A percentile compares a stretch with the other conserved stretches of the same genome.
Conservation (phyloP, 352 stramenopile species). For the Pythium rishiriense region DNA sequence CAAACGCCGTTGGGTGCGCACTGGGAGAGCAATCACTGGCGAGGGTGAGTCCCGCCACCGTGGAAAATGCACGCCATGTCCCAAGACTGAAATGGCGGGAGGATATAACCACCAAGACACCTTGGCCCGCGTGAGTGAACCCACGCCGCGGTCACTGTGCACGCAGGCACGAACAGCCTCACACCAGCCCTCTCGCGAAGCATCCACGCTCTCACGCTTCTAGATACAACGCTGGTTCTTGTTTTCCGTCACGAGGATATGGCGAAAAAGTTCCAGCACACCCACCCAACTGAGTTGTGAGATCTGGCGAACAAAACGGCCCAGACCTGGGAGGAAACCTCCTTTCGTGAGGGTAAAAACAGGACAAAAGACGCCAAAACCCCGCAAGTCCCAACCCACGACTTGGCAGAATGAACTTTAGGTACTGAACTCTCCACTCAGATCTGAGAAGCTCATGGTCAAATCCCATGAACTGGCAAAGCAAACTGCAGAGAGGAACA, state of each 20-base stretch:
- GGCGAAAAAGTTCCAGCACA: not conserved
- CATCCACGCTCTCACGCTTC: not conserved
- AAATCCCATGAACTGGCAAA: not conserved
- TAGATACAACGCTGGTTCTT: not conserved
- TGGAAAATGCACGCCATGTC: not conserved
- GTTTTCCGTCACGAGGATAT: not conserved
- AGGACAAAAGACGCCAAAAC: not conserved
- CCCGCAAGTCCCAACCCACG: not conserved
- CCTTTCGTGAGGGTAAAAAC: not conserved
- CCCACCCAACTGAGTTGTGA: not conserved
- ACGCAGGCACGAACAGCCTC: not conserved
- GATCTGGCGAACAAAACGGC: not conserved
- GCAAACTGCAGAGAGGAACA: not conserved
- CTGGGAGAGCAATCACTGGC: not conserved
- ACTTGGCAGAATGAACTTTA: not conserved
- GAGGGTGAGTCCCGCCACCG: not conserved
- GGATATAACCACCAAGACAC: not conserved
- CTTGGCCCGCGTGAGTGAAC: not conserved
- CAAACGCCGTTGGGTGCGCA: not conserved
- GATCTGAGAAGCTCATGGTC: conserved; percentile 1
- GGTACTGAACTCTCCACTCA: conserved; percentile 2
- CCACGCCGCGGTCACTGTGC: not conserved
- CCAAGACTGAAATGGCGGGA: not conserved
- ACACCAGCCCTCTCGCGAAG: too few species aligned
- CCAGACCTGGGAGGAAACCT: not conserved